Evolutionary conservation across 345 rosid genomes (phyloP).

Genomic region (Syzygium grande): DNA sequence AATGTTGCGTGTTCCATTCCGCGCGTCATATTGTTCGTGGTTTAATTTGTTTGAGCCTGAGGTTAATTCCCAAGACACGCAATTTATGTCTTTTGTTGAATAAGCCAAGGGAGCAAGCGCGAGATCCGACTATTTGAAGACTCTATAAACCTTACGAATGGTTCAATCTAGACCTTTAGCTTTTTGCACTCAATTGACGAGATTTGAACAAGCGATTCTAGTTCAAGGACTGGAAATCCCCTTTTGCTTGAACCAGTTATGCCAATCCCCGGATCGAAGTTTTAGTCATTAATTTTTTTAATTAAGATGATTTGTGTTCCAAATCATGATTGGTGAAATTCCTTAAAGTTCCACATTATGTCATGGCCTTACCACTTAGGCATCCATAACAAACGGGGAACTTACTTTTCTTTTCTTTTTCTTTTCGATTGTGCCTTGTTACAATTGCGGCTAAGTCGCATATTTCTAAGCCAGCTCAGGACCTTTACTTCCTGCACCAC

Average conservation of each 20-base stretch:
- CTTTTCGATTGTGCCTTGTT: not conserved
- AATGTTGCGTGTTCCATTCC: not conserved
- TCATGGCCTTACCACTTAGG: not conserved
- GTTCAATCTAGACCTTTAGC: not conserved
- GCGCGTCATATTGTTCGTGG: not conserved
- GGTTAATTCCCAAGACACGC: not conserved
- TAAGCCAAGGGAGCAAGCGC: too few relatives aligned
- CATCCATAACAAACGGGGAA: not conserved
- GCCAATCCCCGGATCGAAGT: not conserved
- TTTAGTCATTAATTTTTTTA: not conserved
- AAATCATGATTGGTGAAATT: not conserved
- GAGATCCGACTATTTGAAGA: not conserved
- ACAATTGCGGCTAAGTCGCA: not conserved
- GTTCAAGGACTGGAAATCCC: not conserved
- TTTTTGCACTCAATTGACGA: not conserved
- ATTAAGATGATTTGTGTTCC: not conserved
- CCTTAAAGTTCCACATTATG: not conserved
- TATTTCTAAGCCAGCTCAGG: not conserved
- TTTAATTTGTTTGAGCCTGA: not conserved
- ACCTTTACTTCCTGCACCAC: not conserved
- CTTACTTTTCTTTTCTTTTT: not conserved
- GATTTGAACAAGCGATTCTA: not conserved
- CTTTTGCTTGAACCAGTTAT: not conserved
- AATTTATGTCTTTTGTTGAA: not conserved
- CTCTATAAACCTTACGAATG: not conserved